phyloP scores from a whole-genome alignment of 2,329 filamentous ascomycete genomes.

The Alternaria ethzedia region DNA sequence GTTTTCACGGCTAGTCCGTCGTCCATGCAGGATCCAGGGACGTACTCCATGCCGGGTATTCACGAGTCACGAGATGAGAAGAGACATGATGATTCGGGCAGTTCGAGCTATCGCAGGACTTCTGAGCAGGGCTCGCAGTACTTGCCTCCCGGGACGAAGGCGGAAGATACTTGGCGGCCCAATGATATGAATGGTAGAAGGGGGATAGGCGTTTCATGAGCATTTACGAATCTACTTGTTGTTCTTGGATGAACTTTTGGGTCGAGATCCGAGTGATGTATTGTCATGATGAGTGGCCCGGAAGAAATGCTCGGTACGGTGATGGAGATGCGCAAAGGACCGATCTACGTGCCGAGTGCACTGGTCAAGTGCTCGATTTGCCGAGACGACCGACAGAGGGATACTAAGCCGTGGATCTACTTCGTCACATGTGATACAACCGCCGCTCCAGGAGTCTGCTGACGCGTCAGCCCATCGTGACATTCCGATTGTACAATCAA shows the following conservation, averaged over 20 bases:
- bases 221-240: constrained; percentile 3
- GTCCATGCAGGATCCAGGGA: constrained; percentile 43
- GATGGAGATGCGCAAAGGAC: neutral
- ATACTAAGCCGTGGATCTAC: neutral
- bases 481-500: neutral
- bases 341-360: neutral
- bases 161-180: constrained; percentile 79
- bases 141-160: constrained; percentile 79
- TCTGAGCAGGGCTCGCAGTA: constrained; percentile 58
- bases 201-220: constrained; percentile 33
- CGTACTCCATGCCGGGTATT: constrained; percentile 32
- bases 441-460: neutral
- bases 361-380: neutral
- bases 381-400: neutral
- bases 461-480: neutral
- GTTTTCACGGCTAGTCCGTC: constrained; percentile 51
- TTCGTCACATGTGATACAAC: neutral
- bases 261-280: neutral
- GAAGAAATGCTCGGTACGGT: neutral
- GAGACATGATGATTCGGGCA: constrained; percentile 63
- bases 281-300: neutral
- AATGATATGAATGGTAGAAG: constrained; percentile 31
- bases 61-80: constrained; percentile 57
- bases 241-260: neutral
- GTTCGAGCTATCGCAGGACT: constrained; percentile 53